Conservation (phyloP, 2,329 filamentous ascomycete species). For the Zymoseptoria pseudotritici region DNA sequence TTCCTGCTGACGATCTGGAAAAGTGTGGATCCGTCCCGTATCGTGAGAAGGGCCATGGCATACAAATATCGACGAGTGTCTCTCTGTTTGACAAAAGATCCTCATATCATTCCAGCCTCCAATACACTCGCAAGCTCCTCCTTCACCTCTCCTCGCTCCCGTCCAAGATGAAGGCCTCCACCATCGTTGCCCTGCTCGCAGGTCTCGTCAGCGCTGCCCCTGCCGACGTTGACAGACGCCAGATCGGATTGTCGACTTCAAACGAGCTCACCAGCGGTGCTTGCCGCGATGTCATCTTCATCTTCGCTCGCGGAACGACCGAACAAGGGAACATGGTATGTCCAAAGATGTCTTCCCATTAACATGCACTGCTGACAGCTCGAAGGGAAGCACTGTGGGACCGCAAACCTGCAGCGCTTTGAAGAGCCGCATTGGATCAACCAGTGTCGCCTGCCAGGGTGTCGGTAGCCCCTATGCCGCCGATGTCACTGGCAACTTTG, state of each 20-base stretch:
- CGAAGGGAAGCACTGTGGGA: constrained; percentile 18
- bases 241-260: constrained; percentile 8
- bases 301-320: constrained; percentile 52
- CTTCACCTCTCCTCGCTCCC: not conserved
- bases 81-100: not conserved
- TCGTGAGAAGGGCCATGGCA: not conserved
- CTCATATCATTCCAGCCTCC: not conserved
- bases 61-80: not conserved
- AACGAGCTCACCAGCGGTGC: constrained; percentile 21
- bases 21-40: not conserved
- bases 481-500: constrained; percentile 15
- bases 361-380: not conserved
- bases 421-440: constrained; percentile 13
- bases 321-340: constrained; percentile 46
- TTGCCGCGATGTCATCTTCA: constrained; percentile 45
- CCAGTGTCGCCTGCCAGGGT: constrained; percentile 23
- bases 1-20: not conserved
- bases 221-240: not conserved
- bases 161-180: not conserved
- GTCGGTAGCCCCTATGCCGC: constrained; percentile 21
- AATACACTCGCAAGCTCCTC: not conserved
- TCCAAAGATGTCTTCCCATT: not conserved
- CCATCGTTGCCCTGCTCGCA: not conserved
- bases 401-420: constrained; percentile 22
- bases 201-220: not conserved